These are phyloP conservation scores for Dillenia suffruticosa DNA, from an alignment of 164 flowering plant genomes.

Conservation along the genomic window DNA sequence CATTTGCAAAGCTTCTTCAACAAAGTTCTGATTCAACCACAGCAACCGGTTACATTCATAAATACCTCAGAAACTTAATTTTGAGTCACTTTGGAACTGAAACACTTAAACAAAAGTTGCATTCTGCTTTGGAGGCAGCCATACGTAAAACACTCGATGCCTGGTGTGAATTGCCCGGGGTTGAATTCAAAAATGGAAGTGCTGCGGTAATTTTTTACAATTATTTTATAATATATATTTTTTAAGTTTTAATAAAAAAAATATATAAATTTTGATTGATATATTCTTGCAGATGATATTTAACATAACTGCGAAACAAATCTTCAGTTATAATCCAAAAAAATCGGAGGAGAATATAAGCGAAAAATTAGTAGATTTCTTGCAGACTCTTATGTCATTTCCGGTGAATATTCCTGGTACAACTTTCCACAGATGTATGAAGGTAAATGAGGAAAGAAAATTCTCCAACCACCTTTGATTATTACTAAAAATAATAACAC, in stretches of 20 bases:
- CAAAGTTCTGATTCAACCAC: slow-evolving; percentile 7
- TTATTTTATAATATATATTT: not conserved
- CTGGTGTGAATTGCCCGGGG: slow-evolving; percentile 12
- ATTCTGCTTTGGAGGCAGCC: slow-evolving; percentile 13
- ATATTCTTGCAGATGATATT: slow-evolving; percentile 19
- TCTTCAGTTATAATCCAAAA: slow-evolving; percentile 20
- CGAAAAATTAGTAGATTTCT: slow-evolving; percentile 14
- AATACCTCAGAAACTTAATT: slow-evolving; percentile 15
- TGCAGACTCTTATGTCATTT: slow-evolving; percentile 17
- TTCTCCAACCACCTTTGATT: not conserved
- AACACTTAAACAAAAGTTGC: slow-evolving; percentile 12
- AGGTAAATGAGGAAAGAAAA: slow-evolving; percentile 9
- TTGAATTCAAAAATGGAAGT: slow-evolving; percentile 17
- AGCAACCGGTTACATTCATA: slow-evolving; percentile 14
- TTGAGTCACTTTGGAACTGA: slow-evolving; percentile 23
- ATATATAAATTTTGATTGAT: not conserved
- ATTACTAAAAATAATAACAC: no score
- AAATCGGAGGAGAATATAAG: slow-evolving; percentile 13
- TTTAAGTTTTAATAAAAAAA: not conserved
- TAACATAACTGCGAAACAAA: slow-evolving; percentile 17
- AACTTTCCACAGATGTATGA: slow-evolving; percentile 19
- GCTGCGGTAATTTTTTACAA: slow-evolving; percentile 3
- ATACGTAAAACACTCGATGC: not conserved
- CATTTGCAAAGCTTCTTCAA: slow-evolving; percentile 14
- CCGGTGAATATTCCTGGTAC: slow-evolving; percentile 36